phyloP scores from a whole-genome alignment of 257 asterid genomes.

The Nemophila menziesii region DNA sequence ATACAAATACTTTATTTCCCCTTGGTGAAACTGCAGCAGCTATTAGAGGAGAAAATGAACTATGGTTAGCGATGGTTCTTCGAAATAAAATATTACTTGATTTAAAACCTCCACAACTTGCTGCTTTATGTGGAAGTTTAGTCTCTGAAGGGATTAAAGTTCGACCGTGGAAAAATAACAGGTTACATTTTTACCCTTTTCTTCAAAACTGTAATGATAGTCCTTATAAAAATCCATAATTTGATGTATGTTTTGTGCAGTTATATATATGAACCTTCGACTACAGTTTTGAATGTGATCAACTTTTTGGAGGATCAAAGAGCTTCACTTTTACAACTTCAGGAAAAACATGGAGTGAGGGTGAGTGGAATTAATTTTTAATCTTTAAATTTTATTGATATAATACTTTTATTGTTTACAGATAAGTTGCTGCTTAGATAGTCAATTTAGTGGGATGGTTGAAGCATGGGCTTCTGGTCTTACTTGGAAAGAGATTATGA shows the following conservation, averaged over 20 bases:
- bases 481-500: slow-evolving; percentile 96
- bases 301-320: slow-evolving; percentile 61
- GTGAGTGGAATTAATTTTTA: slow-evolving; percentile 27
- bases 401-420: slow-evolving; percentile 18
- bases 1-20: slow-evolving; percentile 67
- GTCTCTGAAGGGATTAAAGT: slow-evolving; percentile 93
- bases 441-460: slow-evolving; percentile 90
- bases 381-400: not conserved
- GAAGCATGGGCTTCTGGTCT: slow-evolving; percentile 99
- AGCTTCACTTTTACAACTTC: slow-evolving; percentile 61
- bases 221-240: too few relatives aligned
- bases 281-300: slow-evolving; percentile 52
- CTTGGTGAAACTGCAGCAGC: slow-evolving; percentile 99
- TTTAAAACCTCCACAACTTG: slow-evolving; percentile 94
- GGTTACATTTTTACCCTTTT: slow-evolving; percentile 21
- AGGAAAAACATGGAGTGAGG: slow-evolving; percentile 84
- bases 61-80: slow-evolving; percentile 93
- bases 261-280: slow-evolving; percentile 80
- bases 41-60: slow-evolving; percentile 95
- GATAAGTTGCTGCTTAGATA: slow-evolving; percentile 93
- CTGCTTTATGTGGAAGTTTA: slow-evolving; percentile 83
- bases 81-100: slow-evolving; percentile 68
- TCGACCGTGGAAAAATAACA: slow-evolving; percentile 83
- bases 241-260: slow-evolving; percentile 26
- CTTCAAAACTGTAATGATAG: not conserved